phyloP scores from a whole-genome alignment of 1,284 basidiomycete genomes.

The Apiotrichum gracile region DNA sequence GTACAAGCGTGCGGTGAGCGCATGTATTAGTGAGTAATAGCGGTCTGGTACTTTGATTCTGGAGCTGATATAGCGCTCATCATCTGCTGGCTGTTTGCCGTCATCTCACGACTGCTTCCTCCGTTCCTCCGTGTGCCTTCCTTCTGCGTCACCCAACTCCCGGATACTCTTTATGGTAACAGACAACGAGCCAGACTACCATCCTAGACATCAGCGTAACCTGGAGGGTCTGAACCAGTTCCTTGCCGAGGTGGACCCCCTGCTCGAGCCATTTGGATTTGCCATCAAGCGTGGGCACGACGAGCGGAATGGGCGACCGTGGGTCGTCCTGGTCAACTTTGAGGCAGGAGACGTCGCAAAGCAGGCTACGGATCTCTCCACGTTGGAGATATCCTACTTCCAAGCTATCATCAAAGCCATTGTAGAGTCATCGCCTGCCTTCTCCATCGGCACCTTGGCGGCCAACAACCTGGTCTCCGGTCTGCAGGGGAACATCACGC shows the following conservation, averaged over 20 bases:
- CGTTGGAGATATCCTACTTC: slow-evolving; percentile 40
- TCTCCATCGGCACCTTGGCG: slow-evolving; percentile 34
- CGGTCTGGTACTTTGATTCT: no score
- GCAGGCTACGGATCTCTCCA: slow-evolving; percentile 35
- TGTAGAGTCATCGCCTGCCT: slow-evolving; percentile 38
- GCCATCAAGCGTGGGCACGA: slow-evolving; percentile 25
- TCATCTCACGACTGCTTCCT: neutral
- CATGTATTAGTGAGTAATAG: slow-evolving; percentile 21
- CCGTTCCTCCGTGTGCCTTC: neutral
- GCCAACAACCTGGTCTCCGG: slow-evolving; percentile 23
- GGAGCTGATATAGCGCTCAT: neutral
- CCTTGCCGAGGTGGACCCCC: slow-evolving; percentile 25
- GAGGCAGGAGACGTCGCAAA: slow-evolving; percentile 32
- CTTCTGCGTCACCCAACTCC: neutral
- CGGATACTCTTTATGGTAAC: neutral
- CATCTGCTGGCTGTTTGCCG: neutral
- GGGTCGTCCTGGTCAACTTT: slow-evolving; percentile 32
- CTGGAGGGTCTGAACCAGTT: slow-evolving; percentile 25
- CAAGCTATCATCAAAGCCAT: slow-evolving; percentile 36
- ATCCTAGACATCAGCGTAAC: slow-evolving; percentile 19
- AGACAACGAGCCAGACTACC: slow-evolving; percentile 26
- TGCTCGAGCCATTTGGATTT: slow-evolving; percentile 35
- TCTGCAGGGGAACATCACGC: slow-evolving; percentile 21
- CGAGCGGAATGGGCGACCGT: slow-evolving; percentile 28
- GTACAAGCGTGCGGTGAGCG: slow-evolving; percentile 35